A percentile compares a stretch with the other conserved stretches of the same genome.
phyloP scores from a whole-genome alignment of 495 filamentous ascomycete species.

The Penicillium silybi region DNA sequence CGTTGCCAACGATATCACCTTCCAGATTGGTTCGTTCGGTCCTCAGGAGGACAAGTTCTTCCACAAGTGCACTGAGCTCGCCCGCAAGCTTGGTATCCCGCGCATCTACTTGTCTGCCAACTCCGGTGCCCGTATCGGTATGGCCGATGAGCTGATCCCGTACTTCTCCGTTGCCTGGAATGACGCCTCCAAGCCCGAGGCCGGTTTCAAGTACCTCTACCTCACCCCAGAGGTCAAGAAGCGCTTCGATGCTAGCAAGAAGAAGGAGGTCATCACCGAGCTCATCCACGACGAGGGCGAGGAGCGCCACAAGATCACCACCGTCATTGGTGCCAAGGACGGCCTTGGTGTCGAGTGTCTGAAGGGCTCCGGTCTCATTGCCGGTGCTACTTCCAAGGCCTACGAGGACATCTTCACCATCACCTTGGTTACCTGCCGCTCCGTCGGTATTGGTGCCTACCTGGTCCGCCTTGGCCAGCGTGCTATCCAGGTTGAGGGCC shows the following conservation, averaged over 20 bases:
- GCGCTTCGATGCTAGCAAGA: constrained; percentile 79
- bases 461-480: constrained; percentile 95
- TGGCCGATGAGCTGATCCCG: constrained; percentile 94
- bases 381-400: constrained; percentile 91
- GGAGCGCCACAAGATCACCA: constrained; percentile 88
- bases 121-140: constrained; percentile 96
- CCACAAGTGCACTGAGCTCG: constrained; percentile 96
- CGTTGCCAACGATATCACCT: constrained; percentile 98
- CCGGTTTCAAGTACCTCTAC: constrained; percentile 98
- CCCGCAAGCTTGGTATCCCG: constrained; percentile 87
- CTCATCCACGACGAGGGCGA: constrained; percentile 80
- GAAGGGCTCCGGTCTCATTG: constrained; percentile 95
- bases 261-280: constrained; percentile 84
- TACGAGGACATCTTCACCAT: constrained; percentile 99
- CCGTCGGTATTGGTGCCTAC: constrained; percentile 97
- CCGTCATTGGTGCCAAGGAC: constrained; percentile 90
- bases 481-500: constrained; percentile 97
- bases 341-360: constrained; percentile 97
- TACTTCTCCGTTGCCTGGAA: constrained; percentile 98
- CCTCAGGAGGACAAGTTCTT: constrained; percentile 97
- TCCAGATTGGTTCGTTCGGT: constrained; percentile 96
- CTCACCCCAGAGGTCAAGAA: constrained; percentile 82
- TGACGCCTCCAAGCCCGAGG: constrained; percentile 73
- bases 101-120: constrained; percentile 98
- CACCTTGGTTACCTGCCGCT: constrained; percentile 95